Evolutionary conservation across 305 asterid species (phyloP), one percentile per base, ranked within the genome.

Genomic region (Salvia sclarea): DNA sequence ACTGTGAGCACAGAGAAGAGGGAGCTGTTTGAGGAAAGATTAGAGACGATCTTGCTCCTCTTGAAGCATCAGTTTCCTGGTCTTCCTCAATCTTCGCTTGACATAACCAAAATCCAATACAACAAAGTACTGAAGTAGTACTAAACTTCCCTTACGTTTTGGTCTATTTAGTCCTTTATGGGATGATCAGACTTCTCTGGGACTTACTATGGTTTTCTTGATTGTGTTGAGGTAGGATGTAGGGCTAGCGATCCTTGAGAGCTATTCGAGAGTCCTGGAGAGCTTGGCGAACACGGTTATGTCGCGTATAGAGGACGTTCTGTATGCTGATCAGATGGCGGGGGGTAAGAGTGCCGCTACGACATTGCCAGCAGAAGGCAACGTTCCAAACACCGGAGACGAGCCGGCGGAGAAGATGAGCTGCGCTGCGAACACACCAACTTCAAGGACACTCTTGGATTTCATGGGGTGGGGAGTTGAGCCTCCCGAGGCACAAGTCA

Each of bases 221-320:
- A 2, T 47, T 13, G 8, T 61, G 52, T 40, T 61, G 48, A 13
- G 53, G 53, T 31, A 92, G 96, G 96, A 92, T 72, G 86, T 92
- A 17, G 98, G 98, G 5, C 77, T 83, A 47, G 66, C 98, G 1
- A 67, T 86, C 43, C 79, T 90, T 20, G 97, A 92, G 80, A 90
- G 98, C 85, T 92, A 92, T 72, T 92, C 98, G 1, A 80, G 98
- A 73, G 97, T 90, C 24, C 79, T 92, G 4, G 98, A 92, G 68
- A 92, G 83, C 83, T 78, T 88, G 77, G 98, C 97, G 9, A 86
- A 82, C 77, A 84, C 95, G 0, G 95, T 92, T 56, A 81, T 79
- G 95, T 80, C 84, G 3, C 85, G 96, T 44, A 84, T 92, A 3
- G 91, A 90, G 28, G 98, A 89, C 21, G 92, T 92, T n/a, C 75